Evolutionary conservation across 768 basidiomycete species (phyloP), one percentile per base, ranked within the genome.

Genomic region (Amanita inopinata): DNA sequence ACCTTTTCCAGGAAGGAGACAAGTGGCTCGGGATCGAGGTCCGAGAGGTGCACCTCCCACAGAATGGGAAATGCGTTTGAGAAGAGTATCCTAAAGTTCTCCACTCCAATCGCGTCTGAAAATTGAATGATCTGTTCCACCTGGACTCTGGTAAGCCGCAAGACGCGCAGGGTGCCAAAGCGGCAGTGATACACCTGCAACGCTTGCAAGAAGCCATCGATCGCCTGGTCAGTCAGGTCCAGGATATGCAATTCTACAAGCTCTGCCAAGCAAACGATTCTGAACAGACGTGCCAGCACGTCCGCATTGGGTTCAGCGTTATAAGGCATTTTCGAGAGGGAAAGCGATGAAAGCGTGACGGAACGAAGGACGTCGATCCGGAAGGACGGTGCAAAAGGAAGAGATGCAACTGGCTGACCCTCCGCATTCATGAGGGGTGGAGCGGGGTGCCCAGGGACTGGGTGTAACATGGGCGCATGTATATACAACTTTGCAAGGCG

Each of bases 301-400:
- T 44, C 43, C 18, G 43, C 11, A 30, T 34, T 37, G 17, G 20
- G 27, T 8, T 25, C 17, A 1, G 10, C 19, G 5, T 28, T 17
- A 20, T 44, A 44, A 9, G 18, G 14, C 34, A 44, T 19, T 17
- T 30, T 37, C 23, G 43, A 36, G 18, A 32, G 28, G 11, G 43
- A 44, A 28, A 44, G 34, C n/a, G 43, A 44, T 6, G 43, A 44
- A 18, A 44, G 12, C n/a, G 24, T 37, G 10, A 44, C 33, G 2
- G 17, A 31, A 9, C 17, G 35, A n/a, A 44, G 34, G 10, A 23
- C 10, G 15, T 25, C 25, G 9, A 11, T 12, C 17, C 34, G 43
- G 43, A 44, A 44, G 34, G 43, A 37, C 3, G 43, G 34, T 3
- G 43, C 33, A 23, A 44, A 44, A 15, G 43, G 43, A 6, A 34